Conservation (phyloP, 2,329 filamentous ascomycete species). For the Dendryphion nanum region DNA sequence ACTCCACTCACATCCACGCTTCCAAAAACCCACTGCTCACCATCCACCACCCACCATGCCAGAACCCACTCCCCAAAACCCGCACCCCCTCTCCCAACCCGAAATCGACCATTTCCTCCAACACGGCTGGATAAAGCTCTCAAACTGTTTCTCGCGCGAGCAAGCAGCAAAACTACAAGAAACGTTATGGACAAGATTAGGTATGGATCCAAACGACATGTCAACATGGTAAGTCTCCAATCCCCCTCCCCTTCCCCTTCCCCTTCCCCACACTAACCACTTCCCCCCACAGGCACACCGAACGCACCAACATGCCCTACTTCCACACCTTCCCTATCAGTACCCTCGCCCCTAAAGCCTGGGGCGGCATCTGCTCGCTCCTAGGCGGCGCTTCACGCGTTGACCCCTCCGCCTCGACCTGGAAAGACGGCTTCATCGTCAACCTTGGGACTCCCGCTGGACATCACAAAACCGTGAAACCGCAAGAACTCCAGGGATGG, state of each 20-base stretch:
- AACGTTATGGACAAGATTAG: slow-evolving; percentile 63
- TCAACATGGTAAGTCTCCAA: slow-evolving; percentile 55
- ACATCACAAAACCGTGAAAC: slow-evolving; percentile 51
- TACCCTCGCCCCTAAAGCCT: slow-evolving; percentile 63
- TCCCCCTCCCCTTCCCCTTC: neutral
- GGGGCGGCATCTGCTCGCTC: slow-evolving; percentile 65
- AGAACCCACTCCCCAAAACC: too few relatives aligned
- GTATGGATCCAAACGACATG: slow-evolving; percentile 62
- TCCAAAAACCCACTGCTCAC: too few relatives aligned
- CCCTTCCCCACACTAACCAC: neutral
- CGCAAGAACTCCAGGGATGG: slow-evolving; percentile 58
- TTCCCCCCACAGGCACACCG: slow-evolving; percentile 37
- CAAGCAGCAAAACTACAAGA: slow-evolving; percentile 49
- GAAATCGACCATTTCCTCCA: slow-evolving; percentile 55
- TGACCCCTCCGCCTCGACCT: slow-evolving; percentile 48
- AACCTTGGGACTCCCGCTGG: slow-evolving; percentile 60
- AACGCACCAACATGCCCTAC: slow-evolving; percentile 63
- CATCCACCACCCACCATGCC: too few relatives aligned
- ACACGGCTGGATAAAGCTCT: slow-evolving; percentile 56
- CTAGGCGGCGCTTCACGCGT: slow-evolving; percentile 57
- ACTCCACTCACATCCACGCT: too few relatives aligned
- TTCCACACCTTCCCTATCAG: slow-evolving; percentile 56
- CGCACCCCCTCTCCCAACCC: slow-evolving; percentile 41
- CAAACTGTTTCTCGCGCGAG: slow-evolving; percentile 51
- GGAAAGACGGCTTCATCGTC: slow-evolving; percentile 68